phyloP scores from a whole-genome alignment of 2,329 filamentous ascomycete genomes.

The Sporothrix luriei region DNA sequence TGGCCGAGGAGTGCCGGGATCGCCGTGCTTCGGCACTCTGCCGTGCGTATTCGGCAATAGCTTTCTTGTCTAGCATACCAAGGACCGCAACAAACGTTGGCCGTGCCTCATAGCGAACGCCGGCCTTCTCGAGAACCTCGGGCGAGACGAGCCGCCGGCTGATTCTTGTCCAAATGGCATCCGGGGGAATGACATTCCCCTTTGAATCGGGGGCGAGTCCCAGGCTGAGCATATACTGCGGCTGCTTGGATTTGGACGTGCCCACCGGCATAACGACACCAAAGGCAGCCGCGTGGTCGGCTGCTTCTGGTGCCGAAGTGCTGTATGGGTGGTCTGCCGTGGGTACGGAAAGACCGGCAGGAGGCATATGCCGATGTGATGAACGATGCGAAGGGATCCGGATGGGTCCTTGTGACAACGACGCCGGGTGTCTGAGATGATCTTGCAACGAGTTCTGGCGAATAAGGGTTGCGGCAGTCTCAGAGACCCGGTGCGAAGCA shows the following conservation, averaged over 20 bases:
- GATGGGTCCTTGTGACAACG: conserved; percentile 32
- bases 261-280: conserved; percentile 35
- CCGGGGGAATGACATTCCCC: conserved; percentile 58
- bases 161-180: conserved; percentile 64
- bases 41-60: conserved; percentile 57
- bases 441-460: conserved; percentile 24
- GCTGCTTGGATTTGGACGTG: conserved; percentile 34
- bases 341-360: conserved; percentile 10
- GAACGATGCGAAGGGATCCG: neutral
- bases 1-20: conserved; percentile 27
- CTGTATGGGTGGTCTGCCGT: conserved; percentile 13
- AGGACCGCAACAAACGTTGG: conserved; percentile 64
- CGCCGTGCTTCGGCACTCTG: conserved; percentile 52
- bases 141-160: conserved; percentile 59
- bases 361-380: conserved; percentile 19
- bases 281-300: conserved; percentile 29
- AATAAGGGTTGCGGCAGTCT: conserved; percentile 2
- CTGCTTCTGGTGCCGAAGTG: neutral
- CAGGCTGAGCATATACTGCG: conserved; percentile 34
- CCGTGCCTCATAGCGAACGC: conserved; percentile 62
- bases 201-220: conserved; percentile 55
- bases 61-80: conserved; percentile 55
- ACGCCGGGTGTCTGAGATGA: neutral
- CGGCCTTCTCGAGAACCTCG: conserved; percentile 58
- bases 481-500: neutral